These are phyloP conservation scores for Sungouiozyma intestinalis DNA, from an alignment of 805 yeast species.

Conservation along the genomic window DNA sequence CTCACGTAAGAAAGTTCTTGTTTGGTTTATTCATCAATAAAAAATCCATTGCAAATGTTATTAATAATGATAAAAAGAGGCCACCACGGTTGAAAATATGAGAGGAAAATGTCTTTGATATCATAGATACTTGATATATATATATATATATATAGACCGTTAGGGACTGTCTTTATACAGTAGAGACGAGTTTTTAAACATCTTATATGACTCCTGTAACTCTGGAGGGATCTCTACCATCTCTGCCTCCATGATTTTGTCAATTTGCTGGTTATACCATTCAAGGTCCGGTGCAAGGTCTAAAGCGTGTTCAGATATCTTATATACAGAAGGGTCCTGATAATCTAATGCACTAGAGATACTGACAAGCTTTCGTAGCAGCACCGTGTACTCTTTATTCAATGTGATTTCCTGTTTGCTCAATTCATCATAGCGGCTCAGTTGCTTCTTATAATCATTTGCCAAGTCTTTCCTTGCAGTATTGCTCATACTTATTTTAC, in stretches of 20 bases:
- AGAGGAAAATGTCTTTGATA: background rate
- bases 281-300: conserved; percentile 17
- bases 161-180: conserved; percentile 17
- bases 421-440: conserved; percentile 24
- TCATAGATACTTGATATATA: too few relatives aligned
- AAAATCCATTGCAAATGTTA: conserved; percentile 41
- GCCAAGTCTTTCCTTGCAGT: background rate
- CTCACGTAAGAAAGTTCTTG: conserved; percentile 51
- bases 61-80: conserved; percentile 34
- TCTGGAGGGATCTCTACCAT: conserved; percentile 18
- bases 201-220: conserved; percentile 17
- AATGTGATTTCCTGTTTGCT: conserved; percentile 22
- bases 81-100: conserved; percentile 1
- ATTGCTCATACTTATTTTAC: background rate
- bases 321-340: conserved; percentile 2
- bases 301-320: conserved; percentile 11
- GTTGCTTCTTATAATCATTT: conserved; percentile 8
- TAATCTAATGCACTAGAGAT: conserved; percentile 13
- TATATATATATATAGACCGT: too few relatives aligned
- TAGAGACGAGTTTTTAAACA: conserved; percentile 22
- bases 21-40: conserved; percentile 53
- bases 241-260: background rate
- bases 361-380: conserved; percentile 24
- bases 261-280: conserved; percentile 22
- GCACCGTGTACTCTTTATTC: conserved; percentile 24